A percentile compares a stretch with the other conserved stretches of the same genome.
Evolutionary conservation across 2,329 filamentous ascomycete species (phyloP).

Genomic region (Geosmithia putterillii): DNA sequence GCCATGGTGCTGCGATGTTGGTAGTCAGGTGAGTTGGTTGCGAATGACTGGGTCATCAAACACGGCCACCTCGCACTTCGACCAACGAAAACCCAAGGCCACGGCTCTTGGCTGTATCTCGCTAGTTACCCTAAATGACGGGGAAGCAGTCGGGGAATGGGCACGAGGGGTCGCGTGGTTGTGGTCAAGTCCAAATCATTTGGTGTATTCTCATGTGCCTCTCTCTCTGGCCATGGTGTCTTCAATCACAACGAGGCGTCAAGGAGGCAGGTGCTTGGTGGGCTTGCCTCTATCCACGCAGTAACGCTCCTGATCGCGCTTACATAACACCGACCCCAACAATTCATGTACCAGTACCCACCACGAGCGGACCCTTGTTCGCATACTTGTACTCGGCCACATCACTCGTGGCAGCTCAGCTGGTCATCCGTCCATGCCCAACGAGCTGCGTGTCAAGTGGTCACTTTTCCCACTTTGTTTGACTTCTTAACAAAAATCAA

Average conservation of each 20-base stretch:
- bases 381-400: neutral
- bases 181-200: neutral
- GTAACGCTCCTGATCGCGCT: too few species aligned
- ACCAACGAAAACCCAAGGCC: neutral
- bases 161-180: neutral
- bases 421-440: neutral
- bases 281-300: too few species aligned
- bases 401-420: neutral
- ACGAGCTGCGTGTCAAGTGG: neutral
- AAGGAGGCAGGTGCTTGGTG: too few species aligned
- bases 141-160: neutral
- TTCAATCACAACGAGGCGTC: neutral
- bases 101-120: neutral
- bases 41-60: neutral
- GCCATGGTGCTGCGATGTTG: constrained; percentile 14
- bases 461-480: neutral
- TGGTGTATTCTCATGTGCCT: neutral
- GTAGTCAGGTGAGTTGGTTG: neutral
- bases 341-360: neutral
- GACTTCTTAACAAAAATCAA: neutral
- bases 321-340: neutral
- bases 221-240: neutral
- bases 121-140: neutral
- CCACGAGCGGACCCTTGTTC: neutral
- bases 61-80: neutral